Base-by-base conservation (phyloP, 345 rosid species). In the Passiflora organensis region DNA sequence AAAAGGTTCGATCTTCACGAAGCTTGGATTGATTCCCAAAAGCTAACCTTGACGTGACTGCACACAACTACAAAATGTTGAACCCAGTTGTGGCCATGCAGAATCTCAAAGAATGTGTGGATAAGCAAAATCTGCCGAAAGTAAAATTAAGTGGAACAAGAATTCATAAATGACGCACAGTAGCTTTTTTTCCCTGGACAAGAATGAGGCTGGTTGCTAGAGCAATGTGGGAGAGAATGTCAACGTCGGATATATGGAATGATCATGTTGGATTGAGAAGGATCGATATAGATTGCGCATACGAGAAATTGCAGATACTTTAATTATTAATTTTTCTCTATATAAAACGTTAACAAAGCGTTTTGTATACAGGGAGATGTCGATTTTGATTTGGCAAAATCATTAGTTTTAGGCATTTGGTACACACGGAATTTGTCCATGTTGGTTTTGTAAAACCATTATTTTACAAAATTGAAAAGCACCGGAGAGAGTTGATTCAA, bases 1-100 rank as follows among this genome's bases (percentile, higher is more conserved):
- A 22, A 50, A 63, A 68, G 72, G 67, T 76, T 76, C n/a, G n/a
- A n/a, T n/a, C 78, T 28, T 63, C 60, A 14, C 51, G 72, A 76
- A 69, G 63, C 48, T 44, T 69, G 72, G 73, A 59, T 65, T 43
- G 72, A 61, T 72, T 43, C 69, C 72, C 63, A 46, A 13, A 21
- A 48, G 25, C 37, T 18, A 37, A 66, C 48, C 51, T 54, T 48
- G 25, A 59, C 53, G 47, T 68, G 79, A 79, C n/a, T 19, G 39
- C 55, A 71, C 70, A 57, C 65, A 52, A 28, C 45, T 41, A 1
- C 32, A 13, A 60, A 34, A 60, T 32, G 13, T 8, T 53, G 24
- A 59, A 32, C 21, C 39, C 19, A 39, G 51, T 68, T 67, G 73
- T 59, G 46, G 58, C 19, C 34, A 28, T 28, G 8, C 24, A 49